Percentiles rank a stretch among this genome's conserved stretches.
These are phyloP conservation scores for Chlamydomonas schloesseri DNA, from an alignment of 139 green algal genomes.

Conservation along the genomic window DNA sequence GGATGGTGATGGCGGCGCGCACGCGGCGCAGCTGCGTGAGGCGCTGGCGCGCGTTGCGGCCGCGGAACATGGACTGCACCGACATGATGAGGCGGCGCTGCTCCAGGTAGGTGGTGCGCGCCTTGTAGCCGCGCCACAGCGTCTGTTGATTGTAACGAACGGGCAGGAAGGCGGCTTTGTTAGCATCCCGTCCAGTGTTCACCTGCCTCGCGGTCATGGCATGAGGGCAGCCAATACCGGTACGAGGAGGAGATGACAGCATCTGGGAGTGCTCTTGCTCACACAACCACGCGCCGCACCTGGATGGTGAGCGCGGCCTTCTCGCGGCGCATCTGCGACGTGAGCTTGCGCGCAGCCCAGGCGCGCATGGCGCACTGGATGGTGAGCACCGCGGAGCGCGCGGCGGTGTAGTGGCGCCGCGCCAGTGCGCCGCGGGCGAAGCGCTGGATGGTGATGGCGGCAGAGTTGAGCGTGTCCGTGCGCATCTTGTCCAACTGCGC, in stretches of 20 bases:
- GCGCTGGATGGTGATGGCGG: conserved; percentile 84
- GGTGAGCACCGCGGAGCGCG: conserved; percentile 25
- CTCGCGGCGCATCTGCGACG: conserved; percentile 58
- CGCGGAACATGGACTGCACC: conserved; percentile 65
- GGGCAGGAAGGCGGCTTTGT: too few relatives aligned
- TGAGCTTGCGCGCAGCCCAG: conserved; percentile 60
- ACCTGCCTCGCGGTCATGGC: too few relatives aligned
- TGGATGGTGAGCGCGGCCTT: conserved; percentile 57
- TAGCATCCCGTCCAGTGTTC: too few relatives aligned
- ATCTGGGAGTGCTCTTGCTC: too few relatives aligned
- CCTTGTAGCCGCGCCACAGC: conserved; percentile 71
- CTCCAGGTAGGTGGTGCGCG: conserved; percentile 54
- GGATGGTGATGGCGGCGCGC: conserved; percentile 48
- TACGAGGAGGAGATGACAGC: too few relatives aligned
- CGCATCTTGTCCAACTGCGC: conserved; percentile 92
- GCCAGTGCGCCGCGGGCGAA: conserved; percentile 74
- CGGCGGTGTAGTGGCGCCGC: conserved; percentile 32
- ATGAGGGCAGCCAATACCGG: too few relatives aligned
- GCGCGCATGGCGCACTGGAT: conserved; percentile 62
- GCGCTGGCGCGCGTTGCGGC: conserved; percentile 54
- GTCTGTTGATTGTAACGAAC: too few relatives aligned
- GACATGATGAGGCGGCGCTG: conserved; percentile 48
- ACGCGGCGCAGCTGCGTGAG: conserved; percentile 47
- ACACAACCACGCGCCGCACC: too few relatives aligned
- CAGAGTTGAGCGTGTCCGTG: conserved; percentile 86